Evolutionary conservation across 1,139 yeast species (phyloP), one percentile per base, ranked within the genome.

Genomic region (Yamadazyma conglobata): DNA sequence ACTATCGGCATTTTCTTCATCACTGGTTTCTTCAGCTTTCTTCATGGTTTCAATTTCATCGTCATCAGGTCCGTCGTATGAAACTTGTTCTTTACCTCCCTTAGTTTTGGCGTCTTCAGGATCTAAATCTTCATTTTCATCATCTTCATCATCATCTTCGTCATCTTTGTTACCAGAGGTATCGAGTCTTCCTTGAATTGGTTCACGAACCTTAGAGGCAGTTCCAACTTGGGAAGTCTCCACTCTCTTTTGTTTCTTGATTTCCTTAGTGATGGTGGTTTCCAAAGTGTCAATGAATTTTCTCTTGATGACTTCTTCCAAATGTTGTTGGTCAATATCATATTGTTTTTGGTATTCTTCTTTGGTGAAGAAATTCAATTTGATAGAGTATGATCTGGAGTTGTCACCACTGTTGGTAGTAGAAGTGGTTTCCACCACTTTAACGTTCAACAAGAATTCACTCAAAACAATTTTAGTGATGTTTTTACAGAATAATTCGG

Each of bases 41-140:
- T 79, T 79, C 89, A 85, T 84, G 26, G 84, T 81, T 56, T 85
- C 96, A 37, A 84, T 64, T 54, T 87, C 96, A 28, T 86, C 96
- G 40, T 86, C 96, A 60, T 88, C 96, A 17, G 96, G 96, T 12
- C 80, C 96, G 45, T 87, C 96, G 50, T 88, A 89, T 1, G 96
- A 85, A 24, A 87, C 95, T 15, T 94, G 80, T 61, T 88, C 94
- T 53, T 87, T 87, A 21, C 77, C 70, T 47, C 77, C 78, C 47
- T 69, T 73, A 41, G 68, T 60, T 47, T 70, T 76, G 38, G 79
- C 87, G 40, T 81, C 87, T 44, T 80, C 84, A 31, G 80, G 85
- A 48, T 80, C 88, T 28, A 69, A 82, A 37, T 74, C 85, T 27
- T 59, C 64, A 15, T 58, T 65, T 20, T 58, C 54, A 34, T 73